These are phyloP conservation scores for Aspergillus niger DNA, from an alignment of 2,329 filamentous ascomycete genomes.

Conservation along the genomic window DNA sequence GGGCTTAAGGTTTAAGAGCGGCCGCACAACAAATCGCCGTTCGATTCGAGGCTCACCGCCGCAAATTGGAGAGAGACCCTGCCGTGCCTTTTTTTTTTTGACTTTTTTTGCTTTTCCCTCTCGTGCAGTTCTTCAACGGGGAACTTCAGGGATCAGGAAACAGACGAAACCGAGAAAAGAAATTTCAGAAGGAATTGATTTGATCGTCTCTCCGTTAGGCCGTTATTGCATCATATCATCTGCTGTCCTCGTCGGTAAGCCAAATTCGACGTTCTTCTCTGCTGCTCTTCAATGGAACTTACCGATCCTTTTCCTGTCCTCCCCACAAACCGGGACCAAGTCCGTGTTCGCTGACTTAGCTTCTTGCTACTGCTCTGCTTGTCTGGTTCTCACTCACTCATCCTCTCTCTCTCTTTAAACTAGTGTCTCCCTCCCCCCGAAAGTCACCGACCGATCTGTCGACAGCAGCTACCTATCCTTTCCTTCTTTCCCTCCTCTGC, in stretches of 20 bases:
- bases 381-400: constrained; percentile 1
- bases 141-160: not conserved
- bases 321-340: constrained; percentile 4
- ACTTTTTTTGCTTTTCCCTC: not conserved
- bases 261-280: not conserved
- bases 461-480: not conserved
- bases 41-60: constrained; percentile 1
- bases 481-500: not conserved
- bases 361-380: not conserved
- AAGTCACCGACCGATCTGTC: not conserved
- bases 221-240: constrained; percentile 1
- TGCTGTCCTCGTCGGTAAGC: not conserved
- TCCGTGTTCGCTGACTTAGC: constrained; percentile 2
- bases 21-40: constrained; percentile 5
- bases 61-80: not conserved
- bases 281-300: not conserved
- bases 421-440: not conserved
- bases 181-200: not conserved
- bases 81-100: constrained; percentile 1
- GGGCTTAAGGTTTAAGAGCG: constrained; percentile 2
- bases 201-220: not conserved
- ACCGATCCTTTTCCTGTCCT: not conserved
- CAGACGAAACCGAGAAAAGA: not conserved
- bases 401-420: not conserved
- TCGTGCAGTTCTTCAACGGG: not conserved